A percentile compares a stretch with the other conserved stretches of the same genome.
Conservation (phyloP, 345 rosid genomes). For the Eucalyptus leucophloia region DNA sequence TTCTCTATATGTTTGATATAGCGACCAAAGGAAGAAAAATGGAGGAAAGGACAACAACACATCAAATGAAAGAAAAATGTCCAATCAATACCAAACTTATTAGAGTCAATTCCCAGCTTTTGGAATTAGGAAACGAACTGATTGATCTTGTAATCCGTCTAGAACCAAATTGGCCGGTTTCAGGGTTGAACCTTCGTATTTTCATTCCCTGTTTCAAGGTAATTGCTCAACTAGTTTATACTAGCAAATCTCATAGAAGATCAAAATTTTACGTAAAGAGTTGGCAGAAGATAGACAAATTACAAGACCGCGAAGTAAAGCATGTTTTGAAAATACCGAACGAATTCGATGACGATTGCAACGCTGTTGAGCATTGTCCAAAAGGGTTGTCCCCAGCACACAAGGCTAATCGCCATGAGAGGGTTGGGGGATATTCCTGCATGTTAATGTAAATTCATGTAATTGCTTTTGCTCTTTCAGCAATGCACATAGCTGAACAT, state of each 20-base stretch:
- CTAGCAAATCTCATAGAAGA: not conserved
- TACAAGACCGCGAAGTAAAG: not conserved
- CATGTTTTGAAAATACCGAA: not conserved
- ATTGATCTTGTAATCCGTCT: not conserved
- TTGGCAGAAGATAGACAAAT: not conserved
- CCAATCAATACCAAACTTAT: not conserved
- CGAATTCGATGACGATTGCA: not conserved
- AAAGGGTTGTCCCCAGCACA: not conserved
- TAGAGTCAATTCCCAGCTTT: not conserved
- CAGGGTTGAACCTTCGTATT: not conserved
- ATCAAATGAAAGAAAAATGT: not conserved
- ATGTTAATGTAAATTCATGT: not conserved
- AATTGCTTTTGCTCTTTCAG: not conserved
- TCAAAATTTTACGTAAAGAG: not conserved
- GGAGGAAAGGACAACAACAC: not conserved
- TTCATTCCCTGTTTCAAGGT: not conserved
- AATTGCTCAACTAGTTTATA: not conserved
- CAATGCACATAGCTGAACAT: not conserved
- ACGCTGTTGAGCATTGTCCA: not conserved
- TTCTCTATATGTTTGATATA: not conserved
- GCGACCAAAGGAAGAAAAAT: not conserved
- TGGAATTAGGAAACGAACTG: not conserved
- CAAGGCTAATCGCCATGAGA: not conserved
- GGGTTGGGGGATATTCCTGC: not conserved
- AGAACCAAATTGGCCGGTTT: not conserved